phyloP scores from a whole-genome alignment of 1,284 basidiomycete species.

The Cutaneotrichosporon cavernicola region DNA sequence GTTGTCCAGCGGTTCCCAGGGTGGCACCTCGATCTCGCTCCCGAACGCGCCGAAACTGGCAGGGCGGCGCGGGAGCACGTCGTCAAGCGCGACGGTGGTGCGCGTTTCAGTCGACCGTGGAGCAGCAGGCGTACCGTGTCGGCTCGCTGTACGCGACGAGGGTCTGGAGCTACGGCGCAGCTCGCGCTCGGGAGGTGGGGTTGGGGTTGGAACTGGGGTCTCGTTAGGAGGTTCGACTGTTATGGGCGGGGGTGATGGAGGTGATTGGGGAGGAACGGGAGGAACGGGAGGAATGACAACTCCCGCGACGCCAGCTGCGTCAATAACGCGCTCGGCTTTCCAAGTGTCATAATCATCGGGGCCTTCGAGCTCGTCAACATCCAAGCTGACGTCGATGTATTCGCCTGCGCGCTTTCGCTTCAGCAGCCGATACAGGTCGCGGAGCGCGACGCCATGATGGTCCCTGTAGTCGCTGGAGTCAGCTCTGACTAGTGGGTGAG shows the following conservation, averaged over 20 bases:
- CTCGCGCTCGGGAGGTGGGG: background rate
- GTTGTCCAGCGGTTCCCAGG: slow-evolving; percentile 44
- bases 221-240: slow-evolving; percentile 44
- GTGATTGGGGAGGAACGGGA: too few relatives aligned
- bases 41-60: slow-evolving; percentile 17
- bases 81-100: slow-evolving; percentile 14
- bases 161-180: slow-evolving; percentile 3
- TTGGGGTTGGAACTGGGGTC: slow-evolving; percentile 7
- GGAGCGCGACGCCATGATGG: slow-evolving; percentile 36
- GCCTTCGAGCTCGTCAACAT: slow-evolving; percentile 22
- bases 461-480: slow-evolving; percentile 29
- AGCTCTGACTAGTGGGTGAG: background rate
- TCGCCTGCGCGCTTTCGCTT: slow-evolving; percentile 28
- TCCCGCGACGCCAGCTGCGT: slow-evolving; percentile 30
- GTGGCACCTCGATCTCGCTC: slow-evolving; percentile 25
- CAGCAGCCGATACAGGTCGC: slow-evolving; percentile 36
- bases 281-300: slow-evolving; percentile 38
- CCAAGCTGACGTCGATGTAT: slow-evolving; percentile 30
- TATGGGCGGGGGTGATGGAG: slow-evolving; percentile 36
- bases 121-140: slow-evolving; percentile 17
- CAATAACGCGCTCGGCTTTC: slow-evolving; percentile 37
- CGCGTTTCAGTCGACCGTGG: background rate
- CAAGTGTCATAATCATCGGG: slow-evolving; percentile 32
- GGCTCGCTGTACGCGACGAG: slow-evolving; percentile 9
- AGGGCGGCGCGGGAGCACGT: slow-evolving; percentile 17